Evolutionary conservation across 257 asterid species (phyloP), one percentile per base, ranked within the genome.

Genomic region (Nicotiana tomentosiformis): DNA sequence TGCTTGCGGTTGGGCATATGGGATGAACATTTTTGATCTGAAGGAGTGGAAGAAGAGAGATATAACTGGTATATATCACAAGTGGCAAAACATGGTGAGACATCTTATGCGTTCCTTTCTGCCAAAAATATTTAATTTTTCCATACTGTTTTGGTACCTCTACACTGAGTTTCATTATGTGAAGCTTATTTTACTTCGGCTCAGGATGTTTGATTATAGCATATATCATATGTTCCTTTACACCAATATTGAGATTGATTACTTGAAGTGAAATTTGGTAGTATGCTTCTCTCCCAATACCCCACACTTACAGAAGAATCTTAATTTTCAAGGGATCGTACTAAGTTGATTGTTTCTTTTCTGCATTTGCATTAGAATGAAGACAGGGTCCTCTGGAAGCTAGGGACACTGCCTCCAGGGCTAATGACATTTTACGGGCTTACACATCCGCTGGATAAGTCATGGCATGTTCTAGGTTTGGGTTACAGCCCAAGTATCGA

Each of bases 1-100:
- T 69, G 99, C 99, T 77, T 96, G 99, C 86, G 98, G 99, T 53
- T 96, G 99, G 99, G 99, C 99, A 0, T 96, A 96, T 84, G 99
- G 99, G 80, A 96, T 96, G 99, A 96, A 96, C 87, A 92, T 96
- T 51, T 96, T 96, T 43, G 97, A 96, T 87, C 95, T 96, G 43
- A 89, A 88, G 92, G 97, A 88, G 88, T 94, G 99, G 98, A 96
- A 96, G 89, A 94, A 90, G 91, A 88, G 87, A 91, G 99, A 96
- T 87, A 96, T 96, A 64, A 96, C 98, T 72, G 99, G 99, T 77
- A 94, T 96, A 83, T 96, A 96, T 89, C 99, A 94, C 93, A 96
- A 88, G 88, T 96, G 99, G 99, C 99, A 94, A 89, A 94, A 93
- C 74, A 93, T 96, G 99, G 98, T 96, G 90, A 66, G 83, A 35